Evolutionary conservation across 257 asterid species (phyloP).

Genomic region (Nicotiana sylvestris): DNA sequence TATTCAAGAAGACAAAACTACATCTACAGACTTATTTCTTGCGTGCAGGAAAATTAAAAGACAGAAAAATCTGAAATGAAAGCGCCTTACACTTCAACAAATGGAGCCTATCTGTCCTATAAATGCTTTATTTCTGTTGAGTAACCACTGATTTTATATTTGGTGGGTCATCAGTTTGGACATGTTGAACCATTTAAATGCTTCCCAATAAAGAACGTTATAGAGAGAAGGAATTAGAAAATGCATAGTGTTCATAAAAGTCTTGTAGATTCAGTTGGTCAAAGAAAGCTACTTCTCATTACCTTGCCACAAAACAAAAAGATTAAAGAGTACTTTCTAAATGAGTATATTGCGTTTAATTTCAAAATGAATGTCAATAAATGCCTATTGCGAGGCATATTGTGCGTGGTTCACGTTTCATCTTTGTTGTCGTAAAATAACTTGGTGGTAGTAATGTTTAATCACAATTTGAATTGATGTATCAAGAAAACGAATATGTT

Average conservation of each 20-base stretch:
- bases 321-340: no score
- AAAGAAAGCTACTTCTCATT: background rate
- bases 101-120: background rate
- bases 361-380: no score
- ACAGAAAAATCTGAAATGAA: background rate
- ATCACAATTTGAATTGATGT: no score
- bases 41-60: background rate
- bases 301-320: no score
- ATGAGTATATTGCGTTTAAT: no score
- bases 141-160: background rate
- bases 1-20: background rate
- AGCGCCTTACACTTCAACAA: background rate
- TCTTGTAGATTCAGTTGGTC: background rate
- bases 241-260: background rate
- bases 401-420: no score
- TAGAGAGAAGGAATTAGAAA: background rate
- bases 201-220: background rate
- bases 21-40: background rate
- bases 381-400: no score
- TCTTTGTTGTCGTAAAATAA: no score
- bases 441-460: no score
- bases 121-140: background rate
- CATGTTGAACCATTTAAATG: background rate
- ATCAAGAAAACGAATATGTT: no score
- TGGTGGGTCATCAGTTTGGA: background rate